These are phyloP conservation scores for Botrytis fragariae DNA, from an alignment of 2,329 filamentous ascomycete species.

Conservation along the genomic window DNA sequence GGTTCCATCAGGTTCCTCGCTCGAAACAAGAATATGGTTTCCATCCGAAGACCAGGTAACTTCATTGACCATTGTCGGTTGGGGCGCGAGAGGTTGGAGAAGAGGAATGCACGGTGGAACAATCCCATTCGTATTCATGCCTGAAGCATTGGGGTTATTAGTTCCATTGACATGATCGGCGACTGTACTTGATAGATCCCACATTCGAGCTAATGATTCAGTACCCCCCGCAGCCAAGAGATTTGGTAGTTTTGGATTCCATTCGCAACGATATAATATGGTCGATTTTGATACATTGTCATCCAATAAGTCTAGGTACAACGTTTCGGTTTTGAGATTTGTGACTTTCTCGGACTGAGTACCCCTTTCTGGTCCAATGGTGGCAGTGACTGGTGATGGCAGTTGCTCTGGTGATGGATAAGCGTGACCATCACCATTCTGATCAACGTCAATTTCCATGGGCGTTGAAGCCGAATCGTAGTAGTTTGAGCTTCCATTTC, in stretches of 20 bases:
- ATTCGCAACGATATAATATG: constrained; percentile 66
- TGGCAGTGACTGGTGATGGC: constrained; percentile 52
- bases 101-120: constrained; percentile 44
- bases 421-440: constrained; percentile 53
- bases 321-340: constrained; percentile 58
- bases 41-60: constrained; percentile 61
- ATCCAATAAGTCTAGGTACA: constrained; percentile 54
- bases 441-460: constrained; percentile 50
- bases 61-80: constrained; percentile 54
- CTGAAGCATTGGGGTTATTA: background rate
- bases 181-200: constrained; percentile 57
- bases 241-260: constrained; percentile 63
- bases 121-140: constrained; percentile 22
- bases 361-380: constrained; percentile 61
- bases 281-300: constrained; percentile 40
- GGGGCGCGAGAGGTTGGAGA: constrained; percentile 53
- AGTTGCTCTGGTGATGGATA: constrained; percentile 59
- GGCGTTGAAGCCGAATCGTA: constrained; percentile 49
- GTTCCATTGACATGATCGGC: constrained; percentile 37
- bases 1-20: constrained; percentile 49
- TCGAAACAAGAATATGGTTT: constrained; percentile 55
- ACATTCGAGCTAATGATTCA: constrained; percentile 68
- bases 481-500: constrained; percentile 23
- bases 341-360: constrained; percentile 64
- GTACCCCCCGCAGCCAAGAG: constrained; percentile 66